Evolutionary conservation across 176 grass and related monocot genomes (phyloP), one percentile per base, ranked within the genome.

Genomic region (Bolboschoenus planiculmis): DNA sequence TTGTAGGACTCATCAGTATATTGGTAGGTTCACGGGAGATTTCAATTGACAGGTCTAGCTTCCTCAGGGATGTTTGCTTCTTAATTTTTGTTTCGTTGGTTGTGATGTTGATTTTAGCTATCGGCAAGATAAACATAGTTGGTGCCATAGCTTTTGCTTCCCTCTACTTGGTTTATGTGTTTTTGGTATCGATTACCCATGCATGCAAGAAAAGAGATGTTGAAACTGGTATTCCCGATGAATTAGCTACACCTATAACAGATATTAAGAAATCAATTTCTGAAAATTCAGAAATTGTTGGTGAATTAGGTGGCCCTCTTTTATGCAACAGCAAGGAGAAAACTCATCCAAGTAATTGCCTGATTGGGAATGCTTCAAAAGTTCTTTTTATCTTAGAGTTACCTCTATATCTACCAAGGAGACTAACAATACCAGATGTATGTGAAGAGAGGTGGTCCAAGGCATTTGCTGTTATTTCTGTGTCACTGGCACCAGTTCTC

Each of bases 381-480:
- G n/a, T 35, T 30, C 0, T 90, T 30, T 47, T 48, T 37, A 51
- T 73, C 10, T 24, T 97, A 5, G 77, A 86, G 40, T 60, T 97
- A 5, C 83, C 89, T 16, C 80, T 97, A 5, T 85, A 23, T 5
- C 87, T 91, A 7, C 87, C 93, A 5, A 85, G 91, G 85, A 79
- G 81, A 65, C 35, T 97, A 61, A 97, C 89, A 14, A 93, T 97
- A 51, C 93, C 91, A 42, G 89, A 93, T 83, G 81, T 84, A 8
- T 89, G 67, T 86, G 63, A 88, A 56, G 85, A 89, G 78, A 87
- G 89, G 11, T 97, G 93, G 91, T 93, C 70, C 66, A 97, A 90
- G 73, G 81, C 89, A 71, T 23, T 64, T 23, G 89, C 85, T 56
- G 91, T 93, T 48, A 61, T 84, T 40, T 83, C 90, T 3, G 88